Evolutionary conservation across 1,139 yeast genomes (phyloP).

Genomic region (Kluyveromyces sp.): DNA sequence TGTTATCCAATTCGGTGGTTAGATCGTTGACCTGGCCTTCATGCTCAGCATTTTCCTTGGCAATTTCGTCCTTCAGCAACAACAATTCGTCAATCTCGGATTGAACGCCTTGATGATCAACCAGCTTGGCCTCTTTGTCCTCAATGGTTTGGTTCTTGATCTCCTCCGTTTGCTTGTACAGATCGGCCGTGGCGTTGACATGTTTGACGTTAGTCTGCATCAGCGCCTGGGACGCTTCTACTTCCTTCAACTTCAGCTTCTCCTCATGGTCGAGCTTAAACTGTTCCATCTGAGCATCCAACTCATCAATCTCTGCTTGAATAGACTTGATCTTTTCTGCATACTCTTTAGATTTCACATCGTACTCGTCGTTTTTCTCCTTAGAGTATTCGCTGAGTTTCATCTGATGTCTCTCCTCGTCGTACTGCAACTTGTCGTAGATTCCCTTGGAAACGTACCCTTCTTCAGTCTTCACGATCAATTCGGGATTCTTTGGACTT

Average conservation of each 20-base stretch:
- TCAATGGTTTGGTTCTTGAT: conserved; percentile 20
- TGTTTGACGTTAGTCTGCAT: conserved; percentile 22
- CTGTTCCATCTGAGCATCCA: conserved; percentile 21
- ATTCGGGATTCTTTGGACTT: conserved; percentile 28
- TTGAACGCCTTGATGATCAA: conserved; percentile 16
- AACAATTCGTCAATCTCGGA: conserved; percentile 21
- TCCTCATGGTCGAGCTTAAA: conserved; percentile 21
- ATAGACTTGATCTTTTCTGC: conserved; percentile 18
- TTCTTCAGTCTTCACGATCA: conserved; percentile 22
- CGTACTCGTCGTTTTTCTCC: conserved; percentile 16
- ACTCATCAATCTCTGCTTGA: conserved; percentile 19
- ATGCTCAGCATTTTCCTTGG: conserved; percentile 20
- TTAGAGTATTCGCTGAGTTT: conserved; percentile 17
- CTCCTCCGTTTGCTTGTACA: conserved; percentile 25
- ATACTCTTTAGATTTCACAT: conserved; percentile 18
- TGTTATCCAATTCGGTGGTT: conserved; percentile 26
- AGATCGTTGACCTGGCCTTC: conserved; percentile 19
- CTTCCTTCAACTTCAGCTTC: conserved; percentile 24
- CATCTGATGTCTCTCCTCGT: conserved; percentile 19
- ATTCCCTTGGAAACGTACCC: conserved; percentile 28
- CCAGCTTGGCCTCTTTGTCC: conserved; percentile 19
- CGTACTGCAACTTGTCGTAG: conserved; percentile 25
- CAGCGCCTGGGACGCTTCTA: conserved; percentile 19
- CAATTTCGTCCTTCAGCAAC: conserved; percentile 16
- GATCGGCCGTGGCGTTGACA: conserved; percentile 19